Percentiles rank a stretch among this genome's conserved stretches.
phyloP scores from a whole-genome alignment of 371 early-diverging fungal species.

The Actinomucor elegans region DNA sequence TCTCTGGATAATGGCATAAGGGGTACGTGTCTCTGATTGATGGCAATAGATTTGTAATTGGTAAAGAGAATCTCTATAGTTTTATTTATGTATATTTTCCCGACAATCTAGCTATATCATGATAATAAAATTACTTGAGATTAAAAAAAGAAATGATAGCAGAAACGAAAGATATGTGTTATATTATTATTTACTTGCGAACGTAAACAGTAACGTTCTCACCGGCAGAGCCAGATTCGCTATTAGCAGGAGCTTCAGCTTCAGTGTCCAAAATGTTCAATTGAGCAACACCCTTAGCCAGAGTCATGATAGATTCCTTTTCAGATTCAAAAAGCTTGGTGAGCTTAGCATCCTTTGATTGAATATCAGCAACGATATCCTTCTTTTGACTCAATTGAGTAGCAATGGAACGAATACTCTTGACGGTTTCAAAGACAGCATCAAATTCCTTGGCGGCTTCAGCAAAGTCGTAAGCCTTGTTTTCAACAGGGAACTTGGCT shows the following conservation, averaged over 20 bases:
- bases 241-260: slow-evolving; percentile 69
- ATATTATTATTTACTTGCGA: slow-evolving; percentile 25
- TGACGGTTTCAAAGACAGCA: slow-evolving; percentile 71
- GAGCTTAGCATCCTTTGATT: slow-evolving; percentile 24
- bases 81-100: too few relatives aligned
- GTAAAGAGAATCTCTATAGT: too few relatives aligned
- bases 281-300: slow-evolving; percentile 76
- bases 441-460: slow-evolving; percentile 81
- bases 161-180: too few relatives aligned
- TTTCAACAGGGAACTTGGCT: slow-evolving; percentile 66
- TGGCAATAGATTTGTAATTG: too few relatives aligned
- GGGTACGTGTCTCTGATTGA: too few relatives aligned
- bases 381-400: slow-evolving; percentile 37
- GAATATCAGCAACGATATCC: slow-evolving; percentile 32
- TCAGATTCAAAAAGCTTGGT: slow-evolving; percentile 42
- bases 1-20: too few relatives aligned
- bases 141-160: not conserved
- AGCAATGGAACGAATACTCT: slow-evolving; percentile 74
- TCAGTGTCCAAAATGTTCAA: slow-evolving; percentile 47
- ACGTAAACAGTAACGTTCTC: slow-evolving; percentile 37
- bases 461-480: slow-evolving; percentile 49
- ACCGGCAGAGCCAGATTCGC: slow-evolving; percentile 48
- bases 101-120: too few relatives aligned
- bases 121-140: too few relatives aligned
- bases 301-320: slow-evolving; percentile 57